Base-by-base conservation (phyloP, 2,329 filamentous ascomycete species). In the Monilinia laxa region DNA sequence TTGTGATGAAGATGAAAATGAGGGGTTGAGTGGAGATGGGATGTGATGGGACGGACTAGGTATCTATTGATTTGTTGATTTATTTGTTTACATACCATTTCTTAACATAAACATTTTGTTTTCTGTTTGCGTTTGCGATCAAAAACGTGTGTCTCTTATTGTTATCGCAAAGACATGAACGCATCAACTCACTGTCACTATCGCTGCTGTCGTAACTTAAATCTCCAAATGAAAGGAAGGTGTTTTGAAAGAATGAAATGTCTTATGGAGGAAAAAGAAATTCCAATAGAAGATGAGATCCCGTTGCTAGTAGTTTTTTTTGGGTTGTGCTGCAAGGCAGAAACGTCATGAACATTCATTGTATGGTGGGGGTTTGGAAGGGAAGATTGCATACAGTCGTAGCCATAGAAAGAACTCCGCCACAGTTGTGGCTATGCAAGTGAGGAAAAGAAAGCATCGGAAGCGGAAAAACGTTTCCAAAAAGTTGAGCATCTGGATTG, bases 31-130 rank as follows among this genome's bases (percentile, higher is more conserved):
- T 42, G 62, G 65, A 62, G 47, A 47, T 23, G 47, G 35, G 31
- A 40, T 38, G 38, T 25, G 62, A 54, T 55, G 51, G 51, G 60
- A 57, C 47, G 56, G 40, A 23, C 45, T 55, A 38, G 66, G 31
- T 35, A 35, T 35, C 7, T 9, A 35, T 35, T 35, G 1, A 9
- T 35, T 35, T 35, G 31, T 35, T 35, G 5, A 5, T 35, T 35
- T 35, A 5, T 35, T 35, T 66, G 69, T 49, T 62, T 38, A 73
- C 70, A 75, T 75, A 80, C 80, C 79, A 75, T 80, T 81, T 68
- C 78, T 76, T 69, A 80, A 77, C 67, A 81, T 77, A 73, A 81
- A 81, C 80, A 81, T 81, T 52, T 64, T 68, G 54, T 47, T 49
- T 54, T 14, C 12, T 42, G 11, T 56, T 55, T 55, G 31, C 49